Evolutionary conservation across 768 basidiomycete species (phyloP).

Genomic region (Hysterangium stoloniferum): DNA sequence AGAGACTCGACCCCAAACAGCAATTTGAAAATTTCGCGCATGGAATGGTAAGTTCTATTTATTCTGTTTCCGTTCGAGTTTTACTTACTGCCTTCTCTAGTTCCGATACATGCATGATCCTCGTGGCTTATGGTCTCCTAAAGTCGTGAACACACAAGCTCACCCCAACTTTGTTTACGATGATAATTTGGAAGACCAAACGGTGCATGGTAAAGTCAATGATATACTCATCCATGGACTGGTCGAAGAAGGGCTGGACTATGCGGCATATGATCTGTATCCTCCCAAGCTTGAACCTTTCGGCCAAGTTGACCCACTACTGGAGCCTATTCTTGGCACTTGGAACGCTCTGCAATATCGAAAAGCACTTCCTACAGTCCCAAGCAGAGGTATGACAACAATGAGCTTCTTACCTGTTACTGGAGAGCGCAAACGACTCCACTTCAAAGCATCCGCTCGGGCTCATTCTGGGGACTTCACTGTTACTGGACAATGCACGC

Average conservation of each 20-base stretch:
- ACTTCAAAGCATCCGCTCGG: constrained; percentile 6
- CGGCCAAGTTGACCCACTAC: not conserved
- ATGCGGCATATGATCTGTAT: constrained; percentile 15
- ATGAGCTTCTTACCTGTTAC: constrained; percentile 9
- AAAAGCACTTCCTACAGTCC: not conserved
- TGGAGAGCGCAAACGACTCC: constrained; percentile 13
- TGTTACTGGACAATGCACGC: constrained; percentile 15
- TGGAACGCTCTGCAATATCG: constrained; percentile 20
- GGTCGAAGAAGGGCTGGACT: constrained; percentile 15
- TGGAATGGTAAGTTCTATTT: constrained; percentile 21
- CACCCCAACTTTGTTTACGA: constrained; percentile 19
- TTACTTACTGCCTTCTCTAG: not conserved
- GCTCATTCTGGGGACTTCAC: constrained; percentile 15
- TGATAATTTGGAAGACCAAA: constrained; percentile 17
- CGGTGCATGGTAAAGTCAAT: constrained; percentile 9
- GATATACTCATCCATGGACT: constrained; percentile 21
- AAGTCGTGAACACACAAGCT: constrained; percentile 12
- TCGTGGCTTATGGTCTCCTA: not conserved
- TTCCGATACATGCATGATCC: constrained; percentile 1
- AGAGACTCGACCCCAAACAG: constrained; percentile 18
- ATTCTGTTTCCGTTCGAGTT: constrained; percentile 12
- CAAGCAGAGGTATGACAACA: constrained; percentile 10
- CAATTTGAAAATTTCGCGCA: constrained; percentile 21
- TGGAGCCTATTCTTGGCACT: constrained; percentile 15
- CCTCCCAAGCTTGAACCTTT: not conserved